These are phyloP conservation scores for Pleodorina starrii DNA, from an alignment of 139 green algal genomes.

Conservation along the genomic window DNA sequence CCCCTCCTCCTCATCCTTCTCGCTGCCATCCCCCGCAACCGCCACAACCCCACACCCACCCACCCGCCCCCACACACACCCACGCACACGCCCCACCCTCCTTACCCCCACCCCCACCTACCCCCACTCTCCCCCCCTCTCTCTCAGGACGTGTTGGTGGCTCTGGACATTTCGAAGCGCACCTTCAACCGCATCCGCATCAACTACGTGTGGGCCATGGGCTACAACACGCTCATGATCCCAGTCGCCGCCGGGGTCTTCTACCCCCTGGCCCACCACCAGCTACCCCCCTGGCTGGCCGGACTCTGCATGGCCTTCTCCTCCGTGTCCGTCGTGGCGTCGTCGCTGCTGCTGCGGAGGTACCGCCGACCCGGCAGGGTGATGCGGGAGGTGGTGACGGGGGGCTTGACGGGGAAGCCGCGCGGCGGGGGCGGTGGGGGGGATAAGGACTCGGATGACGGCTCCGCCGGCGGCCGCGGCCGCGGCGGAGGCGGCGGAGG, in stretches of 20 bases:
- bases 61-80: too few species aligned
- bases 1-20: too few species aligned
- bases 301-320: constrained; percentile 92
- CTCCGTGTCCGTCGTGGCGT: constrained; percentile 90
- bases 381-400: constrained; percentile 28
- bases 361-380: constrained; percentile 78
- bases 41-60: too few species aligned
- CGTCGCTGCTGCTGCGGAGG: constrained; percentile 82
- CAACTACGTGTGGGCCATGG: constrained; percentile 97
- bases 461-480: too few species aligned
- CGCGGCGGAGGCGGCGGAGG: too few species aligned
- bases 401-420: not conserved
- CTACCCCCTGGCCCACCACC: constrained; percentile 77
- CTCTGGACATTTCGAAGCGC: constrained; percentile 89
- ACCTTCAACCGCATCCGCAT: constrained; percentile 90
- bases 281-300: constrained; percentile 95
- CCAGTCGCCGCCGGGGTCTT: constrained; percentile 83
- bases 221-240: constrained; percentile 94
- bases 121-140: not conserved
- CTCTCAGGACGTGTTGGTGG: constrained; percentile 83
- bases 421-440: too few species aligned
- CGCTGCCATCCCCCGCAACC: too few species aligned
- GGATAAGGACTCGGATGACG: too few species aligned
- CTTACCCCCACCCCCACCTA: not conserved
- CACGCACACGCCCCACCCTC: too few species aligned